Conservation (phyloP, 805 yeast genomes). For the Saccharomycopsis javanensis region DNA sequence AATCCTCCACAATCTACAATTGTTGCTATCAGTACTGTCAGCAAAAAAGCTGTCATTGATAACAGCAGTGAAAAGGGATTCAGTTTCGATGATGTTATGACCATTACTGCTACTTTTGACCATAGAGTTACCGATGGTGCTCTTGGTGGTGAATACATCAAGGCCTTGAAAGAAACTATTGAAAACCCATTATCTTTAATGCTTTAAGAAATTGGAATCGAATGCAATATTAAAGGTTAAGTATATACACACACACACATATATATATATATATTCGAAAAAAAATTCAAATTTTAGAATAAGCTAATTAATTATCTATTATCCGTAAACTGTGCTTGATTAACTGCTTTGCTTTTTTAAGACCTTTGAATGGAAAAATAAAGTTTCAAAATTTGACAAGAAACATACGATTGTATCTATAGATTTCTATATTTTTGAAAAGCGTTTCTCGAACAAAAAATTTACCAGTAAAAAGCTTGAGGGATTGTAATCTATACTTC, state of each 20-base stretch:
- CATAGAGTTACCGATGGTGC: slow-evolving; percentile 98
- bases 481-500: no score
- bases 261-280: neutral
- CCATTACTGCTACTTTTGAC: slow-evolving; percentile 93
- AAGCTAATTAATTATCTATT: no score
- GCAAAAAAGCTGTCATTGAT: slow-evolving; percentile 89
- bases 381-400: no score
- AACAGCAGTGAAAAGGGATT: slow-evolving; percentile 85
- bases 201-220: slow-evolving; percentile 38
- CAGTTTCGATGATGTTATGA: slow-evolving; percentile 82
- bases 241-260: neutral
- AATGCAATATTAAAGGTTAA: neutral
- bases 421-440: no score
- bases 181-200: slow-evolving; percentile 95
- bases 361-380: no score
- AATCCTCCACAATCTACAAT: slow-evolving; percentile 97
- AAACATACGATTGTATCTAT: no score
- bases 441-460: no score
- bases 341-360: no score
- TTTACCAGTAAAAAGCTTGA: no score
- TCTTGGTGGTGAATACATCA: slow-evolving; percentile 93
- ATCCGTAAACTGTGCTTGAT: no score
- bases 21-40: slow-evolving; percentile 88
- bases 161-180: slow-evolving; percentile 77
- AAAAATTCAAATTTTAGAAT: neutral